Base-by-base conservation (phyloP, 2,329 filamentous ascomycete species). In the Pseudogymnoascus sp. region DNA sequence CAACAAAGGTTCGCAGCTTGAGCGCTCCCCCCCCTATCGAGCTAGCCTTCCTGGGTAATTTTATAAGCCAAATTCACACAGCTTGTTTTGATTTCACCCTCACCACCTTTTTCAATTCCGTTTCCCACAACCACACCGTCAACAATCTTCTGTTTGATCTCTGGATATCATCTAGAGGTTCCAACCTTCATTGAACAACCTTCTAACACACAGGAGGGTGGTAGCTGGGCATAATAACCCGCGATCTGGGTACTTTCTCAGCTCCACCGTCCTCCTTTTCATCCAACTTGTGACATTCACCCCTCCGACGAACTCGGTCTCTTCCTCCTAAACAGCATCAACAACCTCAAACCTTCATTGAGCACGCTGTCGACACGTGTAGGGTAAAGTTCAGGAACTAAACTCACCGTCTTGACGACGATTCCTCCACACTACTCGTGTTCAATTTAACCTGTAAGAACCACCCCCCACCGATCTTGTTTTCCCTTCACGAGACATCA, bases 31-130 rank as follows among this genome's bases (percentile, higher is more conserved):
- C 47, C 26, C 26, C 2, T 11, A 31, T 31, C n/a, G 26, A 53
- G 8, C n/a, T 53, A 53, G 9, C 47, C n/a, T 5, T 15, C n/a
- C 11, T 21, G 23, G 23, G 44, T 15, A 31, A 31, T 31, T 31
- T 50, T 28, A 28, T n/a, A 57, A 57, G n/a, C 3, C 50, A 57
- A 33, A 19, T 57, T 21, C 50, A 57, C 50, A 3, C 50, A 33
- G 50, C n/a, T 57, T 57, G 50, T 57, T 57, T 57, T 57, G 50
- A 8, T 33, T 57, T 57, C 50, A 33, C 50, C 47, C 17, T 33
- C 28, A 57, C n/a, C 50, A 57, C 50, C 50, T 57, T 26, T 57
- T 33, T 57, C 50, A 57, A 57, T 19, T 21, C 28, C 2, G 2
- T 33, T 57, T 57, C 50, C n/a, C n/a, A 57, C 50, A 57, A 57